Base-by-base conservation (phyloP, 139 green algal species). In the Trebouxia sp. region DNA sequence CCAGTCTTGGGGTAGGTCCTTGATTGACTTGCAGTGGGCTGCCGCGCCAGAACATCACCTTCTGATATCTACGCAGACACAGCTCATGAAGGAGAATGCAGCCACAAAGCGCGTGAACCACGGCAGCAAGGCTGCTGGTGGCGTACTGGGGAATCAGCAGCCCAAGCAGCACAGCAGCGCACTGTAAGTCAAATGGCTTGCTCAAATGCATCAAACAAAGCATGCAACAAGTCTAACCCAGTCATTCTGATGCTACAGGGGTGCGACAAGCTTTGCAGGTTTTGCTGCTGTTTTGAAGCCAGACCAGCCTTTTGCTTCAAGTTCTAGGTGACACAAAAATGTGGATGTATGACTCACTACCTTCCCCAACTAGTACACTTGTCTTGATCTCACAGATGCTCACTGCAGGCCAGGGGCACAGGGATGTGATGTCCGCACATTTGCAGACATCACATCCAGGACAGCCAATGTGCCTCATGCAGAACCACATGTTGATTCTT, bases 21-120 rank as follows among this genome's bases (percentile, higher is more conserved):
- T 39, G 26, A 11, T 4, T 69, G 26, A 12, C 22, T 30, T 37
- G 56, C 56, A 5, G 20, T 38, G 56, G 14, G 30, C n/a, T 20
- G 30, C 26, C 56, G 14, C 14, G 30, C 50, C 50, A 58, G 50
- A 17, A 58, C 15, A 2, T 58, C 4, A 69, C 26, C 22, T 38
- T 37, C 14, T 69, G 30, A 38, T 26, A 38, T 48, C 37, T 50
- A 14, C 37, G 32, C 32, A 72, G 62, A 72, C 62, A 45, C 62
- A 72, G 43, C 43, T 32, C n/a, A 72, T 30, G 62, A 72, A 72
- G 62, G 62, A 72, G 3, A 72, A 72, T 42, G 62, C 30, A 72
- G 62, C 62, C 32, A 24, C 37, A 10, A 72, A 72, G 62, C 62
- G 62, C 32, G 32, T 45, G 62, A 72, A 72, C 32, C 62, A 72